Evolutionary conservation across 2,329 filamentous ascomycete genomes (phyloP), one percentile per base, ranked within the genome.

Genomic region (Claviceps africana): DNA sequence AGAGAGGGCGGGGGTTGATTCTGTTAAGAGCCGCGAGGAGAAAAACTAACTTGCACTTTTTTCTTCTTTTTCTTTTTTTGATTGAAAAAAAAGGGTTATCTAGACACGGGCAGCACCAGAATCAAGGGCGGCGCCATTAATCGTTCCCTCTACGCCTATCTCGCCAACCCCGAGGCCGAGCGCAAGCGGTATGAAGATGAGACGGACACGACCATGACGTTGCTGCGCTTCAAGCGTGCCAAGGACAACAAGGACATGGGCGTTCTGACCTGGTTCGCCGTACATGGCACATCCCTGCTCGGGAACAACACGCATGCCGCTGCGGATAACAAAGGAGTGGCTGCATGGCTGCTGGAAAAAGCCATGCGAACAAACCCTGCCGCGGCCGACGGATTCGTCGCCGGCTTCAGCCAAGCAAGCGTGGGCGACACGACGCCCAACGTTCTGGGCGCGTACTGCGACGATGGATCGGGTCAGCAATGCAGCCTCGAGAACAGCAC

Each of bases 261-360:
- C 13, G 73, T 94, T 1, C 69, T 97, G 53, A 93, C 88, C 17
- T 97, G 90, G 87, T 95, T 91, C 65, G 81, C 91, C 2, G 86
- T 90, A 0, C 91, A 97, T 65, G 90, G 90, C 47, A 97, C 91
- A 0, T 95, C 88, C 0, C 79, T 96, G 67, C 80, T 90, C 25
- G 85, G 86, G 51, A 96, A 96, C 69, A 95, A 95, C 68, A 96
- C 89, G 0, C 75, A 95, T 15, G 80, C 93, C 49, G 83, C 89
- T 2, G 91, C 88, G n/a, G 91, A 97, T 66, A 97, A 97, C 72
- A 97, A 97, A 70, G 91, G 91, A 13, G 88, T 95, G 7, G 90
- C 91, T 2, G 86, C 90, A 0, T 85, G 85, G 63, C 72, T 95
- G 13, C 83, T 96, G 51, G 91, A 97, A 64, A 78, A 85, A 57